A percentile compares a stretch with the other conserved stretches of the same genome.
These are phyloP conservation scores for Elaeis oleifera DNA, from an alignment of 202 grass and related monocot species.

Conservation along the genomic window DNA sequence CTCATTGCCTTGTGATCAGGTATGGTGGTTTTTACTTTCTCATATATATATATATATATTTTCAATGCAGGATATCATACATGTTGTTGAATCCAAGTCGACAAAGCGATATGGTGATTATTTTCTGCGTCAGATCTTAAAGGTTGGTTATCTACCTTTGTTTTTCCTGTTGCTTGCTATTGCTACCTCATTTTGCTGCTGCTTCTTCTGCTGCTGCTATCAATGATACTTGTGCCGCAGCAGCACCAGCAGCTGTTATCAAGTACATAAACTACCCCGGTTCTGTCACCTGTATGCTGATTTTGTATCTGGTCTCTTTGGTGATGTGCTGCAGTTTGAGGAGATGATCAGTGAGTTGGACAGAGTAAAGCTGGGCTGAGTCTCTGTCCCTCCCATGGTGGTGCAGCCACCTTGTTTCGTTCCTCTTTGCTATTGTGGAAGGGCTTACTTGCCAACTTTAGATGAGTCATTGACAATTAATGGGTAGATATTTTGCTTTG, in stretches of 20 bases:
- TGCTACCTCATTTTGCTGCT: neutral
- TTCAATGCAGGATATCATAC: slow-evolving; percentile 44
- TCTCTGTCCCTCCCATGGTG: neutral
- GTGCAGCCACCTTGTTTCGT: no score
- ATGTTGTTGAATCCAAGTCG: slow-evolving; percentile 60
- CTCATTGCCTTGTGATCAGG: no score
- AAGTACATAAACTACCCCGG: no score
- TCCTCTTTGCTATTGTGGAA: no score
- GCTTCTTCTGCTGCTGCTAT: neutral
- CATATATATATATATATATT: neutral
- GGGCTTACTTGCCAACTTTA: no score
- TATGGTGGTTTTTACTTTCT: no score
- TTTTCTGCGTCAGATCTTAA: slow-evolving; percentile 78
- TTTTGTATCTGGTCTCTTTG: neutral
- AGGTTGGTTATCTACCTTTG: slow-evolving; percentile 31
- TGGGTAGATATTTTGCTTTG: no score
- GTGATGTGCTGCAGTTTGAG: slow-evolving; percentile 52
- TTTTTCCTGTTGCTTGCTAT: neutral
- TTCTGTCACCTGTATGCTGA: neutral
- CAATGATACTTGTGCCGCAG: neutral
- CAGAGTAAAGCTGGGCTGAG: slow-evolving; percentile 79
- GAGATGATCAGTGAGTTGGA: slow-evolving; percentile 85
- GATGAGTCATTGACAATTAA: no score
- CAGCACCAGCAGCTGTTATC: no score
- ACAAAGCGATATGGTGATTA: slow-evolving; percentile 61